Base-by-base conservation (phyloP, 257 asterid genomes). In the Capsicum baccatum region DNA sequence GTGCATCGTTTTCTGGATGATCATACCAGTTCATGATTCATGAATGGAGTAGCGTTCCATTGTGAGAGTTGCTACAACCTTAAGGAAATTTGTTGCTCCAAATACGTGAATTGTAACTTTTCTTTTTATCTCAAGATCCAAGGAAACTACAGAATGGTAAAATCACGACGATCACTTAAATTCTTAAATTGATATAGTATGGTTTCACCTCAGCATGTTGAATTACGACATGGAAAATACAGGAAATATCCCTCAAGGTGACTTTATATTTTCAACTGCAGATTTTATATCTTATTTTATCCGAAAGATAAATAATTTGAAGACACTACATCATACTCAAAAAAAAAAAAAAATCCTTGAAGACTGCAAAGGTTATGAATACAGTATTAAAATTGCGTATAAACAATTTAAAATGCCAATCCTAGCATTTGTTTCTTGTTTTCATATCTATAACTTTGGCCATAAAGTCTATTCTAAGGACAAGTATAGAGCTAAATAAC, bases 381-480 rank as follows among this genome's bases (percentile, higher is more conserved):
- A 3, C 64, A 26, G 48, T 78, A 33, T 21, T 21, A 21, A 13
- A 19, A 14, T 74, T 15, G 50, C 64, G 33, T 78, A 14, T 54
- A 14, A 26, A 78, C 82, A 78, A 26, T 78, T 6, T 78, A 78
- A 78, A 26, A 54, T 14, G 64, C 48, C 42, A 13, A 76, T 26
- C 47, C 12, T 76, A 76, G 64, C 26, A 54, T 78, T 26, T 8
- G 60, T 63, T 26, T 76, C 48, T 52, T 76, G 37, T 52, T 76
- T 52, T 14, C 63, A 26, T 50, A 76, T 7, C 21, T 33, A 42
- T 5, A 15, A 52, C 47, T 52, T 50, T 47, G 50, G 50, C 8
- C 47, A 54, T 52, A 52, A 52, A 52, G 62, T 54, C 17, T 52
- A 52, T 2, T 52, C 47, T 21, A 21, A 52, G 60, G 63, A 76